These are phyloP conservation scores for Penicillium sp. DNA, from an alignment of 2,329 filamentous ascomycete genomes.

Conservation along the genomic window DNA sequence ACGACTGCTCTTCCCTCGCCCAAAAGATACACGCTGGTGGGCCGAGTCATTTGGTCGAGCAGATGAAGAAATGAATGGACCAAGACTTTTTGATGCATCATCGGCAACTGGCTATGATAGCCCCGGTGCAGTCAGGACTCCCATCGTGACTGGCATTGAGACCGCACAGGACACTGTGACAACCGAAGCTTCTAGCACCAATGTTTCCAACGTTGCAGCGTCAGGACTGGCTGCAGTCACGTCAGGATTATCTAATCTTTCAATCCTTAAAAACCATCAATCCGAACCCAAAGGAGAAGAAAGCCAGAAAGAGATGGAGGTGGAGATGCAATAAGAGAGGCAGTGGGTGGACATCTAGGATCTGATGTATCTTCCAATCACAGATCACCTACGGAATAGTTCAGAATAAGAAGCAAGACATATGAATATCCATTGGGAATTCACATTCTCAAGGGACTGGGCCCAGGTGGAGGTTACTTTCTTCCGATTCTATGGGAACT, in stretches of 20 bases:
- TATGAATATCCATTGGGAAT: neutral
- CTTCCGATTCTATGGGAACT: neutral
- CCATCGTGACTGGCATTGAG: conserved; percentile 62
- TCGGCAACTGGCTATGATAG: conserved; percentile 33
- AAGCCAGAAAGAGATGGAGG: conserved; percentile 41
- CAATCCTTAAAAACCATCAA: conserved; percentile 38
- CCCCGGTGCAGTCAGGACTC: conserved; percentile 40
- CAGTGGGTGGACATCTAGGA: neutral
- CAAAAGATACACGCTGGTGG: conserved; percentile 90
- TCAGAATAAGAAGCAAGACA: neutral
- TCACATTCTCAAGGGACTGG: neutral
- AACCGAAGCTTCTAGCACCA: conserved; percentile 37
- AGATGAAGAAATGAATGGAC: conserved; percentile 89
- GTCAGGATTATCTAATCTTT: conserved; percentile 48
- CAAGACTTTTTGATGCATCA: conserved; percentile 54
- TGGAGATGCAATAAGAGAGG: conserved; percentile 52
- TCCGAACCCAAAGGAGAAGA: conserved; percentile 25
- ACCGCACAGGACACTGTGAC: conserved; percentile 56
- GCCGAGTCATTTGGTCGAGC: conserved; percentile 79
- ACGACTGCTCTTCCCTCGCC: conserved; percentile 76
- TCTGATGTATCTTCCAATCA: neutral
- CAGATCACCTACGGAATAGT: neutral
- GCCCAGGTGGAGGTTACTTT: neutral
- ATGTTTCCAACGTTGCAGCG: conserved; percentile 28
- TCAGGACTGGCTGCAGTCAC: conserved; percentile 44